A percentile compares a stretch with the other conserved stretches of the same genome.
These are phyloP conservation scores for Pythium plurisporium DNA, from an alignment of 352 stramenopile species.

Conservation along the genomic window DNA sequence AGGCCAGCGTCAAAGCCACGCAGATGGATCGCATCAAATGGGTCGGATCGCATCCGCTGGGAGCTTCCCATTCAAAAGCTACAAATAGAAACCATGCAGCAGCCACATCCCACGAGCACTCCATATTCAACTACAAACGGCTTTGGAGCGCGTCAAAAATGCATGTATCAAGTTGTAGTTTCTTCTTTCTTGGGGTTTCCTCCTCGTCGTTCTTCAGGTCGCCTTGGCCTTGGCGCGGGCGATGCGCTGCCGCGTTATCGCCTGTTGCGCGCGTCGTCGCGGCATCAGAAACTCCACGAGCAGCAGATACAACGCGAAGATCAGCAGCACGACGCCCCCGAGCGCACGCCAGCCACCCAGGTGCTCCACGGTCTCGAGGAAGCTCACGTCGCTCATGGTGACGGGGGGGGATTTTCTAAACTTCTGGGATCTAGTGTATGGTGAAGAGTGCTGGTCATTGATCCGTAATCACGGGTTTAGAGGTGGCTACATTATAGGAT, in stretches of 20 bases:
- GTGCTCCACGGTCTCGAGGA: slow-evolving; percentile 26
- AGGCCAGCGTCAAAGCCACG: too few species aligned
- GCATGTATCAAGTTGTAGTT: too few species aligned
- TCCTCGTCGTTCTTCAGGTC: neutral
- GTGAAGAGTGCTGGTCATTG: neutral
- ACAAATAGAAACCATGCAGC: too few species aligned
- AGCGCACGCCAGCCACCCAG: slow-evolving; percentile 19
- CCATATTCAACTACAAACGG: too few species aligned
- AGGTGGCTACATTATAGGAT: slow-evolving; percentile 1
- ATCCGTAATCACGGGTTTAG: slow-evolving; percentile 2
- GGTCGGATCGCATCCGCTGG: too few species aligned
- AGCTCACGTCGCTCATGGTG: too few species aligned
- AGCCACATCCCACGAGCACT: too few species aligned
- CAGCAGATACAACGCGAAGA: slow-evolving; percentile 21
- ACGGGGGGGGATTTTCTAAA: neutral
- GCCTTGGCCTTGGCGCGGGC: neutral
- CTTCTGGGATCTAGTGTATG: neutral
- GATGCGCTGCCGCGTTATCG: neutral
- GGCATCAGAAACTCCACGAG: slow-evolving; percentile 26
- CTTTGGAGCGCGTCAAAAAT: too few species aligned
- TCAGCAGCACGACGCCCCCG: slow-evolving; percentile 9
- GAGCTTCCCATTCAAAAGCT: too few species aligned
- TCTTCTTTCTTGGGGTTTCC: too few species aligned
- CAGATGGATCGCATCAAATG: too few species aligned
- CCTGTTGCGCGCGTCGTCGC: slow-evolving; percentile 8